Base-by-base conservation (phyloP, 2,329 filamentous ascomycete genomes). In the Beauveria pseudobassiana region DNA sequence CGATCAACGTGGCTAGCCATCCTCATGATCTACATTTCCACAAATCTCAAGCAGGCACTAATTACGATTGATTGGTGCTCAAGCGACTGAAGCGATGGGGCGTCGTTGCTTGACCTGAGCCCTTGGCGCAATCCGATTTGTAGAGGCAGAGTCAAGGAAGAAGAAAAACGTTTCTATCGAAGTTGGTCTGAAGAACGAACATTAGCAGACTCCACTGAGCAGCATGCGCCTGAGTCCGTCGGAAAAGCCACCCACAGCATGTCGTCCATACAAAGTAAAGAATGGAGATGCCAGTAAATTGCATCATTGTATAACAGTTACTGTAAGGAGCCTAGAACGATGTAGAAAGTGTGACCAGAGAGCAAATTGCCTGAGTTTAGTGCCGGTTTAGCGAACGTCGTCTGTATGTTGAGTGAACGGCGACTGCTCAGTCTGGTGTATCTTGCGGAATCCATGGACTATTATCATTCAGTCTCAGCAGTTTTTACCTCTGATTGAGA, bases 201-300 rank as follows among this genome's bases (percentile, higher is more conserved):
- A 54, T 46, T 3, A 24, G n/a, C 26, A n/a, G 50, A 53, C 58
- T 60, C 58, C 49, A 60, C 49, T 42, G 28, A 3, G 16, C n/a
- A 38, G 26, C n/a, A 20, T 60, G 20, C 18, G 9, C 40, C 42
- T 48, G 58, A 50, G 28, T 54, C 20, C 58, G 40, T 60, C 20
- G 49, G n/a, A 59, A 59, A 60, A 60, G 50, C 50, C 58, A 54
- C 16, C 49, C 46, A 59, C 34, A 24, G 42, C 50, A 53, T 53
- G 16, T 54, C 22, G 58, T 48, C 34, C 8, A 34, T 10, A 24
- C 3, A 2, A 24, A 24, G 22, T 24, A 22, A 12, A 38, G 30
- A 30, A 60, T 60, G 58, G 58, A 52, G 26, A 43, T 46, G 6
- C 26, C 18, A 26, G 57, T 20, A 48, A 54, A 53, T 60, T 60